Conservation (phyloP, 192 early-diverging fungal species). For the Mycoemilia scoparia region DNA sequence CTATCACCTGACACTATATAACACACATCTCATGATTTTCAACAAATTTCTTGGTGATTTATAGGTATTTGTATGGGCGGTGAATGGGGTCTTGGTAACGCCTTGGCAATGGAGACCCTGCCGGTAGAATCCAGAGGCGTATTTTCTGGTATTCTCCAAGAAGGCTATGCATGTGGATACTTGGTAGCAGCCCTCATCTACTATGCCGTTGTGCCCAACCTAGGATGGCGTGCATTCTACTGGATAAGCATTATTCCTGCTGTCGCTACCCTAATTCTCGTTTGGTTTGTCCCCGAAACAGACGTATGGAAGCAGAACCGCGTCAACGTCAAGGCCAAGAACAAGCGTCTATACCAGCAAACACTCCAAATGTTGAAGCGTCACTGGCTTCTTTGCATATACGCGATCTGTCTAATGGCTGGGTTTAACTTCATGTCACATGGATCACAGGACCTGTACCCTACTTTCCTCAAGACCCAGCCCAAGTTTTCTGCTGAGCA, state of each 20-base stretch:
- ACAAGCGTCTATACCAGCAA: constrained; percentile 11
- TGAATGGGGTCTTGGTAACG: constrained; percentile 52
- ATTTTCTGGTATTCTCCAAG: constrained; percentile 57
- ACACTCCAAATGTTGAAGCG: constrained; percentile 22
- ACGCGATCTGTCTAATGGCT: constrained; percentile 38
- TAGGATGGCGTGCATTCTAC: constrained; percentile 52
- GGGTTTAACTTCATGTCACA: constrained; percentile 55
- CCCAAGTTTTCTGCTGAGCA: constrained; percentile 32
- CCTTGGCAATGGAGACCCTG: constrained; percentile 51
- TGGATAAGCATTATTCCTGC: constrained; percentile 44
- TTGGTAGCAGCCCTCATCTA: constrained; percentile 43
- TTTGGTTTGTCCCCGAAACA: constrained; percentile 46
- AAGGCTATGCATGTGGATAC: constrained; percentile 52
- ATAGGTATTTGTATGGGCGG: constrained; percentile 59
- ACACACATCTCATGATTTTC: too few species aligned
- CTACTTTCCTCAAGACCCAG: constrained; percentile 44
- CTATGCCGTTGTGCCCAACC: constrained; percentile 29
- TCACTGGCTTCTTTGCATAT: constrained; percentile 36
- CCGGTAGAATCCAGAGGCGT: constrained; percentile 48
- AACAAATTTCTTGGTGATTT: too few species aligned
- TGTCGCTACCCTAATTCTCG: constrained; percentile 34
- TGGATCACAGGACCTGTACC: constrained; percentile 52
- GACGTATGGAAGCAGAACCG: constrained; percentile 28
- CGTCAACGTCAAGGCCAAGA: constrained; percentile 8
- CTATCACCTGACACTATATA: too few species aligned